phyloP scores from a whole-genome alignment of 768 basidiomycete species.

The Xerocomus brunneocitrinus region DNA sequence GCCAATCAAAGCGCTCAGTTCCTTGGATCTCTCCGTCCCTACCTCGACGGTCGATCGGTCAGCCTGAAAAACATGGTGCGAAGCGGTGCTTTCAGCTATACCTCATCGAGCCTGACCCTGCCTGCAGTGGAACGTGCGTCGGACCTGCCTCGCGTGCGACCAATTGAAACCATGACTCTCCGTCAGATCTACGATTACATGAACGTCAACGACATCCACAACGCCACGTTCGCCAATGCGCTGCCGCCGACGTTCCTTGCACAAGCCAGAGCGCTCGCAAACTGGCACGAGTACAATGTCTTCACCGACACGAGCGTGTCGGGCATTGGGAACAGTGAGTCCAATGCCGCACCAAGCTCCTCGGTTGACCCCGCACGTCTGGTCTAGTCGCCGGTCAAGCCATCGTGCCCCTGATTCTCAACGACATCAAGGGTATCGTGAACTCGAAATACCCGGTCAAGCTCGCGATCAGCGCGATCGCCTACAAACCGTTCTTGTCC shows the following conservation, averaged over 20 bases:
- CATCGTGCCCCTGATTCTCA: constrained; percentile 56
- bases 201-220: constrained; percentile 69
- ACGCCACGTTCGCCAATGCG: constrained; percentile 43
- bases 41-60: constrained; percentile 50
- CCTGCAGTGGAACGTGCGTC: constrained; percentile 43
- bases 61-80: constrained; percentile 56
- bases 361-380: neutral
- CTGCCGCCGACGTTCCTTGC: constrained; percentile 49
- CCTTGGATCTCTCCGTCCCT: constrained; percentile 44
- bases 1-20: constrained; percentile 43
- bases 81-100: neutral
- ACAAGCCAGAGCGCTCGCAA: constrained; percentile 57
- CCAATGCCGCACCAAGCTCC: neutral
- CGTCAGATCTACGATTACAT: constrained; percentile 64
- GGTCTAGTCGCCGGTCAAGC: constrained; percentile 60
- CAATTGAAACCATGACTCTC: neutral
- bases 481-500: constrained; percentile 76
- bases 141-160: neutral
- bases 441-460: constrained; percentile 50
- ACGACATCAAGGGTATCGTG: constrained; percentile 48
- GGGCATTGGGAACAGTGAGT: constrained; percentile 64
- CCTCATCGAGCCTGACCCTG: constrained; percentile 2
- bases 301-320: constrained; percentile 49
- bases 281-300: constrained; percentile 69
- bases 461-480: constrained; percentile 53